Evolutionary conservation across 2,329 filamentous ascomycete species (phyloP), one percentile per base, ranked within the genome.

Genomic region (Colletotrichum sp.): DNA sequence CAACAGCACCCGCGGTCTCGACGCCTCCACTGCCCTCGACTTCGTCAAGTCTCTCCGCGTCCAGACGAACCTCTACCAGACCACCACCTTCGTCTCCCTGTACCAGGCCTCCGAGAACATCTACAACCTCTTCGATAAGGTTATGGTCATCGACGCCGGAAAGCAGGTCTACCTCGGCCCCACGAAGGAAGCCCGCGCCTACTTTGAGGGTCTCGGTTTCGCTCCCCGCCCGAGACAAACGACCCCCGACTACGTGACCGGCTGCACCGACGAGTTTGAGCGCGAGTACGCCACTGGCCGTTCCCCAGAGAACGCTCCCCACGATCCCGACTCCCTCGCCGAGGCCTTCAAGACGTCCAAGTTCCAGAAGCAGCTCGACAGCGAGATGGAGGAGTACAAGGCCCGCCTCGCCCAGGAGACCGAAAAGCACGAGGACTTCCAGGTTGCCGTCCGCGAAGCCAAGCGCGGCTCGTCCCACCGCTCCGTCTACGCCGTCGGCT

Each of bases 31-130:
- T 0, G 93, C 93, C 4, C 87, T 94, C 8, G 92, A 94, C 79
- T 94, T 92, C 78, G 88, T 88, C 79, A 92, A 92, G 81, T 95
- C 93, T 1, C 88, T 98, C 3, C 92, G 95, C 3, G 93, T 96
- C 55, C 90, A 96, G 87, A 97, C 95, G 26, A 94, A 97, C 83
- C 91, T 97, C 71, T 96, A 96, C 89, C 92, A 94, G 82, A 95
- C 93, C 0, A 95, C 94, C 3, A 97, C 95, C 0, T 96, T 97
- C 76, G 95, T 98, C 2, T 95, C 95, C 0, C 87, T 98, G 0
- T 98, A 98, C 83, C 95, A 98, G 82, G 95, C 95, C 0, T 95
- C 93, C 0, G 94, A 97, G 84, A 95, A 92, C 80, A 95, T 96
- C 77, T 96, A 95, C 85, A 89, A 89, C 26, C 91, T 93, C 39